Conservation (phyloP, 2,329 filamentous ascomycete genomes). For the Sporothrix brunneoviolacea region DNA sequence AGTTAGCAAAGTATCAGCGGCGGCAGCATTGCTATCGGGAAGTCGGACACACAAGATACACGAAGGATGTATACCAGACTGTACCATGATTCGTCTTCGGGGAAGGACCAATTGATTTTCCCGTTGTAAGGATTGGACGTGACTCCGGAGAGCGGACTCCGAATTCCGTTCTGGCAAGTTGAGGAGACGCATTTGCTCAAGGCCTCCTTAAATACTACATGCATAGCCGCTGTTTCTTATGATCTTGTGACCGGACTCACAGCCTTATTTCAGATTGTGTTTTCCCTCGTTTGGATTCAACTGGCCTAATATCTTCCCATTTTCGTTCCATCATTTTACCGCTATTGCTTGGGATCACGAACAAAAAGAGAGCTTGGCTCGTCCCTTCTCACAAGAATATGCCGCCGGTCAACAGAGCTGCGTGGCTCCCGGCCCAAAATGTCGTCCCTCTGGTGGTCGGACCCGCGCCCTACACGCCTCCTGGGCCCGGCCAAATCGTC, state of each 20-base stretch:
- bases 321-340: not conserved
- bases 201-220: too few relatives aligned
- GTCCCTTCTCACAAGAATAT: not conserved
- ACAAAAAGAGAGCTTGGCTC: too few relatives aligned
- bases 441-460: not conserved
- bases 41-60: too few relatives aligned
- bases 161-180: not conserved
- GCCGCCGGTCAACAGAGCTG: not conserved
- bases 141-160: constrained; percentile 1
- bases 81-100: not conserved
- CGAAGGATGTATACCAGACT: too few relatives aligned
- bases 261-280: too few relatives aligned
- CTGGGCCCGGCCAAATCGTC: not conserved
- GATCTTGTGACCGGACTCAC: too few relatives aligned
- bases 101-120: not conserved
- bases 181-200: not conserved
- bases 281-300: not conserved
- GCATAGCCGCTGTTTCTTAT: too few relatives aligned
- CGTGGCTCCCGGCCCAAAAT: constrained; percentile 1
- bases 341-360: too few relatives aligned
- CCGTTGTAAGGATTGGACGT: too few relatives aligned
- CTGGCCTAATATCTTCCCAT: not conserved
- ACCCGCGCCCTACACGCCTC: not conserved
- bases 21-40: too few relatives aligned
- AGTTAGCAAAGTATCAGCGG: too few relatives aligned